Conservation (phyloP, 2,329 filamentous ascomycete species). For the Aureobasidium musti region DNA sequence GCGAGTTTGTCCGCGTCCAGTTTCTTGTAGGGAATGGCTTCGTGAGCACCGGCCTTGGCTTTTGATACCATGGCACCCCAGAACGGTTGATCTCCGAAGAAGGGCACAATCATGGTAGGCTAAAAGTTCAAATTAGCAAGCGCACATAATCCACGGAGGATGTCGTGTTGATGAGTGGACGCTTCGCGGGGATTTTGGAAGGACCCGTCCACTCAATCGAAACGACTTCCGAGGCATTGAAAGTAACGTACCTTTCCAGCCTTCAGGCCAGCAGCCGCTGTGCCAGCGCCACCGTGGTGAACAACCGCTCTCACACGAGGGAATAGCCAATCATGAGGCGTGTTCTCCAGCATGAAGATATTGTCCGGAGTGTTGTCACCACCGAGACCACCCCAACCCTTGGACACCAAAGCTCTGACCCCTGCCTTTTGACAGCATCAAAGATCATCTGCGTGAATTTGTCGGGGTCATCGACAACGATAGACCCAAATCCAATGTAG, state of each 20-base stretch:
- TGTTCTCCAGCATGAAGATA: constrained; percentile 72
- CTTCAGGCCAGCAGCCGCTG: constrained; percentile 72
- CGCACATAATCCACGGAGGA: too few species aligned
- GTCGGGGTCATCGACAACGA: constrained; percentile 72
- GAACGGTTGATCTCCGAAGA: constrained; percentile 78
- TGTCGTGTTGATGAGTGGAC: too few species aligned
- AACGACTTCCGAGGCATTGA: not conserved
- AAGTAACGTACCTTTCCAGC: constrained; percentile 53
- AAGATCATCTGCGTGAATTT: constrained; percentile 71
- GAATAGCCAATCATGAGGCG: constrained; percentile 76
- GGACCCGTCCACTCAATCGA: too few species aligned
- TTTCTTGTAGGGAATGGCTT: constrained; percentile 68
- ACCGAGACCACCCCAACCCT: constrained; percentile 74
- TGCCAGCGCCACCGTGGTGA: constrained; percentile 77
- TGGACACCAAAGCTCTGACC: constrained; percentile 70
- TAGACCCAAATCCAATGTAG: constrained; percentile 76
- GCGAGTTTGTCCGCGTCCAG: constrained; percentile 65
- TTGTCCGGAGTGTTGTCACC: constrained; percentile 61
- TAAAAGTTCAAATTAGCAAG: not conserved
- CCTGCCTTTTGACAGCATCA: constrained; percentile 65
- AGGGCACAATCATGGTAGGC: constrained; percentile 75
- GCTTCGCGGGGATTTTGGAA: too few species aligned
- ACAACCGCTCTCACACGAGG: constrained; percentile 66
- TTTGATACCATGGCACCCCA: constrained; percentile 71
- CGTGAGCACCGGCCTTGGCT: constrained; percentile 63